Base-by-base conservation (phyloP, 2,329 filamentous ascomycete genomes). In the Geosmithia putterillii region DNA sequence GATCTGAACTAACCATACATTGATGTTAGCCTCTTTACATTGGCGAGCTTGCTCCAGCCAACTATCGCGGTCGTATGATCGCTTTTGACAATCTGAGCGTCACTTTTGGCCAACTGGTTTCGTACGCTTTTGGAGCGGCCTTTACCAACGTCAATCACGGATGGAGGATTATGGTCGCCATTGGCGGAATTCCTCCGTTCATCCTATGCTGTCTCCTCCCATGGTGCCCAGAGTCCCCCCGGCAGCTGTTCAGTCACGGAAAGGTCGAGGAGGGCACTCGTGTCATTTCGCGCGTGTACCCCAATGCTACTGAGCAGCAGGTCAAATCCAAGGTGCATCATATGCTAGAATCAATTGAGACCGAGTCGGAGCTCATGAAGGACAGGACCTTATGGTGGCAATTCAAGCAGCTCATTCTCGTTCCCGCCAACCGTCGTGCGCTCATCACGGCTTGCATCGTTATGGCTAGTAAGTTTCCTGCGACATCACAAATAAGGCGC, bases 81-180 rank as follows among this genome's bases (percentile, higher is more conserved):
- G 64, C 58, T 1, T 53, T 73, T 20, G 65, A 71, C 50, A 71
- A 71, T 46, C 65, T 71, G 48, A 60, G 56, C 39, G 62, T 69
- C 44, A 67, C 64, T 1, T 58, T 59, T 7, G 63, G 65, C 1
- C 62, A 67, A 28, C 57, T 69, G 8, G 45, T 69, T 3, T 56
- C 57, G 3, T 69, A 67, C 42, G 63, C 59, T 1, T 51, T 68
- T 4, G 64, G 63, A 19, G 64, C 63, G 2, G 61, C 52, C 0
- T 64, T 69, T 32, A 54, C 61, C 2, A 38, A 63, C 2, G 60
- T 69, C 0, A 47, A 54, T 8, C 53, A 63, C n/a, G 68, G 65
- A n/a, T 73, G 69, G 71, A 52, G 69, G 44, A 67, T 62, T 37
- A 71, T 72, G 62, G 67, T 71, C 3, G 69, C 62, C 0, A 56